Percentiles rank a stretch among this genome's conserved stretches.
Evolutionary conservation across 2,329 filamentous ascomycete genomes (phyloP).

Genomic region (Fonsecaea pedrosoi): DNA sequence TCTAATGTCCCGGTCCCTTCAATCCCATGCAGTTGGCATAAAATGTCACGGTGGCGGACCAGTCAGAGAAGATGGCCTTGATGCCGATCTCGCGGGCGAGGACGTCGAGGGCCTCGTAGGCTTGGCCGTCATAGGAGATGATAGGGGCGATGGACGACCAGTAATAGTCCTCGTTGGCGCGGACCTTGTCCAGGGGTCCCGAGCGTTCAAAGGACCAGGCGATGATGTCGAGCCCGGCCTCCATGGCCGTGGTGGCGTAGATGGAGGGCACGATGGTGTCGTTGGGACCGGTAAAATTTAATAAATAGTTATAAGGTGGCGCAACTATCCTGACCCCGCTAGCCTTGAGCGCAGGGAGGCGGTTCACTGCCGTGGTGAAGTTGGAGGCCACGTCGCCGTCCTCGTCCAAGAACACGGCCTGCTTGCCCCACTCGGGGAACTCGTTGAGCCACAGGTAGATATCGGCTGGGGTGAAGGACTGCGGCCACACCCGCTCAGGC

Average conservation of each 20-base stretch:
- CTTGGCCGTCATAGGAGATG: constrained; percentile 69
- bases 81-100: constrained; percentile 67
- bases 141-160: constrained; percentile 58
- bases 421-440: constrained; percentile 65
- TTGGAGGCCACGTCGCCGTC: constrained; percentile 62
- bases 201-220: constrained; percentile 74
- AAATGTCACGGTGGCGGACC: constrained; percentile 71
- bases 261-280: constrained; percentile 63
- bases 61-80: constrained; percentile 70
- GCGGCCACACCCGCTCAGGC: constrained; percentile 63
- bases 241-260: constrained; percentile 67
- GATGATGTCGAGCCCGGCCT: constrained; percentile 68
- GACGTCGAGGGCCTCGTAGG: constrained; percentile 70
- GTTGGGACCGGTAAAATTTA: constrained; percentile 59
- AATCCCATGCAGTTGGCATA: constrained; percentile 72
- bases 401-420: constrained; percentile 71
- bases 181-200: constrained; percentile 62
- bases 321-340: constrained; percentile 68
- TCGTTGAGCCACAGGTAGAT: constrained; percentile 71
- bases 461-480: constrained; percentile 70
- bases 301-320: constrained; percentile 68
- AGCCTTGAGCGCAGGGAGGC: constrained; percentile 62
- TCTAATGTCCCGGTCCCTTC: constrained; percentile 31
- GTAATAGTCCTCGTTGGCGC: constrained; percentile 59
- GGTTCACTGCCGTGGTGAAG: constrained; percentile 62